Base-by-base conservation (phyloP, 75 land plant species). In the Ceratopteris richardii region DNA sequence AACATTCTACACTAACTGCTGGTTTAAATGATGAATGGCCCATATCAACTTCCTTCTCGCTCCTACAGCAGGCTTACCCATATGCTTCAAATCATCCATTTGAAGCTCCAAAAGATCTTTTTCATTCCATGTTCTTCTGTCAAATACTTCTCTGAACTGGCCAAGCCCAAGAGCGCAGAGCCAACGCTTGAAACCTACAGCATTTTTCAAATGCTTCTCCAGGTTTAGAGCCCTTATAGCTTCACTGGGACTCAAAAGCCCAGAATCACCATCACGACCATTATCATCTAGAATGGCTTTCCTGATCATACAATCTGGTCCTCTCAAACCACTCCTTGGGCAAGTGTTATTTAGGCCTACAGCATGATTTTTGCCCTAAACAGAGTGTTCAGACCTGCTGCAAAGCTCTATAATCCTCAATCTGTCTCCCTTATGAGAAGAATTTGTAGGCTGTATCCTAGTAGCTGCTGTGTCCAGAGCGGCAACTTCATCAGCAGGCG, bases 1-100 rank as follows among this genome's bases (percentile, higher is more conserved):
- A n/a, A n/a, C n/a, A n/a, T n/a, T n/a, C n/a, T n/a, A n/a, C n/a
- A n/a, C 42, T 40, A 40, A 40, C 42, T 40, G 82, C 48, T 82
- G 79, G 31, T 62, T 82, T 23, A 90, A 67, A 29, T 73, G 60
- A 25, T 90, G 81, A 30, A 90, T 79, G 23, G 91, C 82, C 66
- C 82, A 87, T 16, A 91, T 80, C 28, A 91, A 76, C 63, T 91
- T 91, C 59, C n/a, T n/a, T n/a, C n/a, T n/a, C n/a, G n/a, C n/a
- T n/a, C n/a, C n/a, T n/a, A n/a, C n/a, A n/a, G n/a, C 76, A 67
- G 62, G 39, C 14, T 64, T 66, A 33, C 97, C 94, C 78, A 91
- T 91, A 31, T 82, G 83, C 65, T 88, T 91, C 48, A 91, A 94
- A 51, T 73, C 77, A 31, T 63, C 65, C 93, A 91, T 88, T 24